Conservation (phyloP, 2,329 filamentous ascomycete species). For the Erysiphe pulchra region DNA sequence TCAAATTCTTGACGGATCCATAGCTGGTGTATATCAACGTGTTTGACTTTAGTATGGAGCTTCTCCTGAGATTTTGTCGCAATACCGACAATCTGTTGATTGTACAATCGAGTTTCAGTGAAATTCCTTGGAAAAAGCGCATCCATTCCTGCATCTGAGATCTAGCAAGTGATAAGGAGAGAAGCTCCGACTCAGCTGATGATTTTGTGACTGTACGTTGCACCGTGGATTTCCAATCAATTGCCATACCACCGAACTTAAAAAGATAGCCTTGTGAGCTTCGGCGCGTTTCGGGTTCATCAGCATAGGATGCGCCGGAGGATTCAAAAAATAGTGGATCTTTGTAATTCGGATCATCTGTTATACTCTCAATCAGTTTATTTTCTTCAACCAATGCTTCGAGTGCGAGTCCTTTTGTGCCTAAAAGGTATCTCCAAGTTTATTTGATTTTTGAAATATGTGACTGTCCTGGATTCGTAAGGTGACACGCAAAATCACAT, state of each 20-base stretch:
- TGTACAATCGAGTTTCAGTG: background rate
- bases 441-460: background rate
- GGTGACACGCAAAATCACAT: background rate
- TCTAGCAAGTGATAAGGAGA: background rate
- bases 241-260: background rate
- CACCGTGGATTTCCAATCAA: background rate
- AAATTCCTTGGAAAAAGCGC: background rate
- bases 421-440: background rate
- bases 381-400: background rate
- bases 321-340: background rate
- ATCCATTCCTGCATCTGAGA: background rate
- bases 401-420: background rate
- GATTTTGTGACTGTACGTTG: background rate
- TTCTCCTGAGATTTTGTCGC: background rate
- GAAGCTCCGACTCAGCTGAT: background rate
- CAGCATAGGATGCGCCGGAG: background rate
- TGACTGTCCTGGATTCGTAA: background rate
- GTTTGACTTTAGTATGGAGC: background rate
- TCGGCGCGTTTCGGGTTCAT: background rate
- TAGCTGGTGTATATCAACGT: background rate
- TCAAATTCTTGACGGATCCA: background rate
- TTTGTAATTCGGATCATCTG: background rate
- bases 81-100: background rate
- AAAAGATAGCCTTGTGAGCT: background rate
- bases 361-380: background rate